Base-by-base conservation (phyloP, 192 early-diverging fungal species). In the Spinellus fusiger region DNA sequence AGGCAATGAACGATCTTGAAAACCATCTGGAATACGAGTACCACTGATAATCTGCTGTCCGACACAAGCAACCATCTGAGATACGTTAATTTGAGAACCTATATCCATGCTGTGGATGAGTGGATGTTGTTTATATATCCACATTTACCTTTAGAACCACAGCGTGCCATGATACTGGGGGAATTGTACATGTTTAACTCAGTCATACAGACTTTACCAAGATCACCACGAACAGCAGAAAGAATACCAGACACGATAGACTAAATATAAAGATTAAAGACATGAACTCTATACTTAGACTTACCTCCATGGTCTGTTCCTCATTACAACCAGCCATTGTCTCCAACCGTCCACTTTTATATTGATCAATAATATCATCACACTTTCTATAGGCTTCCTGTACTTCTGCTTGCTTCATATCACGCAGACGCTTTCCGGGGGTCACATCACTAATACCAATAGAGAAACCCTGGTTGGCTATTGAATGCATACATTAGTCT, bases 61-160 rank as follows among this genome's bases (percentile, higher is more conserved):
- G 60, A 99, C 98, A 86, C 94, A 96, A 59, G 96, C 95, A 66
- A 98, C 93, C 98, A 99, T 99, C 70, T 99, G 98, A 26, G 92
- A 97, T 63, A 98, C 96, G 80, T 99, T 99, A 73, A 95, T 85
- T 46, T 90, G 83, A 49, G 95, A 98, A 65, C 97, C 86, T 87
- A 68, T 26, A 26, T 3, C 13, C 9, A 44, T n/a, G 40, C 18
- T 44, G 18, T 12, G 10, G 18, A 3, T 2, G 3, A n/a, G 10
- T 12, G 15, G 18, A 44, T 10, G 4, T n/a, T 44, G 3, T 12
- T 6, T 44, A 2, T 5, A 44, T 44, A 44, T 44, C 13, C 3
- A 44, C 2, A 50, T 34, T 33, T 67, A 83, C 86, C 97, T 73
- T 99, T 99, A 44, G 98, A 99, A 34, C 94, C 96, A 74, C 96